Evolutionary conservation across 768 basidiomycete genomes (phyloP), one percentile per base, ranked within the genome.

Genomic region (Lactarius vividus): DNA sequence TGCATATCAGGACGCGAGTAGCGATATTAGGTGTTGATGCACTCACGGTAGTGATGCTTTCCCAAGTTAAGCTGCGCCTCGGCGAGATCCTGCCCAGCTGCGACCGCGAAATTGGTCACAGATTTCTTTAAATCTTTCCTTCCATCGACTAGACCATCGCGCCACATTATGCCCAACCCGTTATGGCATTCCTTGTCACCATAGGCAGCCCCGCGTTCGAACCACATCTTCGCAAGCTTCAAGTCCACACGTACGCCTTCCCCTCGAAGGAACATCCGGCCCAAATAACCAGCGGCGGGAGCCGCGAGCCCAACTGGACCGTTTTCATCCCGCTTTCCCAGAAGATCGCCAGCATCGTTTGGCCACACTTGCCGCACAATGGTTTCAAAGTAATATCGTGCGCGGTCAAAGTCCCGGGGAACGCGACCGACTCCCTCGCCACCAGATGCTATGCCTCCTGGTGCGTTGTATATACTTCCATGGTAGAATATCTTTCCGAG

Each of bases 401-500:
- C 95, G 33, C 85, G 81, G 23, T 77, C 78, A 75, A 85, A 96
- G 74, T 93, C 92, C 54, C 89, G 85, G 1, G 88, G 86, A 15
- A 97, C 84, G n/a, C 86, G 86, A 9, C 93, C 94, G 31, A 94
- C 94, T n/a, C 92, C 92, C 77, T 96, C 93, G 29, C 92, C 91
- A 18, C 94, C 93, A 1, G 92, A 94, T 2, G 83, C 85, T 46
- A 91, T 86, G 11, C 96, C 96, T 3, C 94, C 94, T 16, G 81
- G 75, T 11, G 85, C 79, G 6, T 84, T 82, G 72, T 97, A 98
- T 40, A 98, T 90, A 64, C 92, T 94, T 20, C 97, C 97, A 73
- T 95, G 91, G 73, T 99, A 98, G 78, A 90, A 96, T 11, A 98
- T 91, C 77, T 93, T 89, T n/a, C 94, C 97, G 2, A 98, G 83